These are phyloP conservation scores for Pleurotus eryngii DNA, from an alignment of 768 basidiomycete genomes.

Conservation along the genomic window DNA sequence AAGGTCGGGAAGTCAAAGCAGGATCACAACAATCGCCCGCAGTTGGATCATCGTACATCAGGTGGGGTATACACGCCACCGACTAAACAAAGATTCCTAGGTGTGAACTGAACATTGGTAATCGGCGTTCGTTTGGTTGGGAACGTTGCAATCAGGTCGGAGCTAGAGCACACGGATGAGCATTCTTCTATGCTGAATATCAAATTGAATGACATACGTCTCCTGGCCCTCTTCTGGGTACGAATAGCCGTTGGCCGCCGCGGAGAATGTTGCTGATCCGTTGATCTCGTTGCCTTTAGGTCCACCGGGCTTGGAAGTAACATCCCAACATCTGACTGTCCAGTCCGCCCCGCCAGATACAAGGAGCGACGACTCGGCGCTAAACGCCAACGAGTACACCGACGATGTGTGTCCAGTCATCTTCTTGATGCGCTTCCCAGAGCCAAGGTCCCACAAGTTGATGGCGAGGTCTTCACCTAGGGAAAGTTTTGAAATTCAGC, in stretches of 20 bases:
- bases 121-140: constrained; percentile 96
- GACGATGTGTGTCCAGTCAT: constrained; percentile 93
- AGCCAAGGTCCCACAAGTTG: constrained; percentile 94
- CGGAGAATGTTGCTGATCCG: neutral
- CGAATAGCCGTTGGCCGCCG: constrained; percentile 14
- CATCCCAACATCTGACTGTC: constrained; percentile 99
- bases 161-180: constrained; percentile 37
- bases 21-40: neutral
- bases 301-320: constrained; percentile 70
- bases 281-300: constrained; percentile 51
- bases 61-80: constrained; percentile 71
- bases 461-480: constrained; percentile 88
- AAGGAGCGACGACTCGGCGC: constrained; percentile 85
- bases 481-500: neutral
- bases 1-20: neutral
- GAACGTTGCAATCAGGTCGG: constrained; percentile 85
- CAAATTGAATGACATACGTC: constrained; percentile 52
- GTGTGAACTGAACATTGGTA: constrained; percentile 89
- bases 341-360: constrained; percentile 92
- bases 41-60: constrained; percentile 42
- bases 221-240: constrained; percentile 56
- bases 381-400: constrained; percentile 88
- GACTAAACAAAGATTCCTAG: constrained; percentile 89
- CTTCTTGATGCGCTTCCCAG: constrained; percentile 92
- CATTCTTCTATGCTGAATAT: constrained; percentile 7